Percentiles rank a stretch among this genome's conserved stretches.
These are phyloP conservation scores for Eutypa lata DNA, from an alignment of 2,329 filamentous ascomycete genomes.

Conservation along the genomic window DNA sequence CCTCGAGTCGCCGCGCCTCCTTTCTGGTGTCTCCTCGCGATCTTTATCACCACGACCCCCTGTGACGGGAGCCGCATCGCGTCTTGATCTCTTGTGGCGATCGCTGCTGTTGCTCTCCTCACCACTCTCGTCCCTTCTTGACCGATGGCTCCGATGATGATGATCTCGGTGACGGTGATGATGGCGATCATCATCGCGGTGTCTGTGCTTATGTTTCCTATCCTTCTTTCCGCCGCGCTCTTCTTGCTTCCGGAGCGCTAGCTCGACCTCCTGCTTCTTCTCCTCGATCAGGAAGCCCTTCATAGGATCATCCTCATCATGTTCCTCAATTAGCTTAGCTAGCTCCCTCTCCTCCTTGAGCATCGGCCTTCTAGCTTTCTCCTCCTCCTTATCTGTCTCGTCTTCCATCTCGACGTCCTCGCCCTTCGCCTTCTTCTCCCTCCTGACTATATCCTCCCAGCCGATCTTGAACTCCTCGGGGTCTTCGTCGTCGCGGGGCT, in stretches of 20 bases:
- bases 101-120: conserved; percentile 9
- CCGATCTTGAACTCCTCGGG: conserved; percentile 56
- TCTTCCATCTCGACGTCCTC: conserved; percentile 35
- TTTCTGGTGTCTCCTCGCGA: conserved; percentile 26
- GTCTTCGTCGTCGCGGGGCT: conserved; percentile 76
- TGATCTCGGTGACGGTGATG: conserved; percentile 42
- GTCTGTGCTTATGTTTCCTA: conserved; percentile 40
- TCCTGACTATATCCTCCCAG: conserved; percentile 57
- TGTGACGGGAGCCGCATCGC: conserved; percentile 32
- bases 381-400: conserved; percentile 39
- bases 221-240: conserved; percentile 48
- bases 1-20: conserved; percentile 21
- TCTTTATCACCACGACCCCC: conserved; percentile 17
- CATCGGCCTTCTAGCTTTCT: conserved; percentile 51
- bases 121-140: conserved; percentile 27
- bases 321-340: conserved; percentile 68
- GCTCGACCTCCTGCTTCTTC: conserved; percentile 84
- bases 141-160: conserved; percentile 45
- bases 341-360: conserved; percentile 82
- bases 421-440: conserved; percentile 41
- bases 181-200: conserved; percentile 37
- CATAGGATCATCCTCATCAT: conserved; percentile 98
- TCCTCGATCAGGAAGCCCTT: conserved; percentile 85
- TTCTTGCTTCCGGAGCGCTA: conserved; percentile 58
- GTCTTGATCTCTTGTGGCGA: conserved; percentile 31